Base-by-base conservation (phyloP, 352 stramenopile genomes). In the Phytophthora cactorum region DNA sequence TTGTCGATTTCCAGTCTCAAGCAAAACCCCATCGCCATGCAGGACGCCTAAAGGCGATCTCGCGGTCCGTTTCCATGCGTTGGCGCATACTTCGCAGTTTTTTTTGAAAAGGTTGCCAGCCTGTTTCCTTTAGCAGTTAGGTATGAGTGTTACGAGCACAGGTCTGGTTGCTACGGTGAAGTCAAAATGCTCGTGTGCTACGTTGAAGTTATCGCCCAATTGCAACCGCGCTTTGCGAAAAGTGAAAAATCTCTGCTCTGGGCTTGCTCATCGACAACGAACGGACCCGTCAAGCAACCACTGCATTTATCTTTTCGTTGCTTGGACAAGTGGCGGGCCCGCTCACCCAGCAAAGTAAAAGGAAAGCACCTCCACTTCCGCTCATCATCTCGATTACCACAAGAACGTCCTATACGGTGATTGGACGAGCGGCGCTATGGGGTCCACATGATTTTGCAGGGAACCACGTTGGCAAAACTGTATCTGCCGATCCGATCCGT, bases 51-150 rank as follows among this genome's bases (percentile, higher is more conserved):
- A 22, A 22, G 22, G 22, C 22, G 22, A 22, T 22, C 22, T 22
- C 22, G 22, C 22, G 22, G 22, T 22, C 22, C 22, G 22, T 22
- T 22, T 22, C 22, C 22, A 22, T 0, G 22, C 22, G 22, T 22
- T 22, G 22, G 22, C 22, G 43, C 15, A 49, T 31, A 91, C 75
- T 55, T 88, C 80, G 66, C 91, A 89, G 27, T 81, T 74, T 52
- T 52, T 74, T 74, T 32, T 45, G 63, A 0, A 74, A 74, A 0
- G 74, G 60, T 22, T 89, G 72, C 53, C 4, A 34, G 7, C 0
- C 29, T 34, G 29, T 25, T 22, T 25, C 28, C 0, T 22, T 22
- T 22, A 22, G 22, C 22, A 22, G 22, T 22, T 22, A 22, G 22
- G 22, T 22, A 22, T 22, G 22, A 22, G 22, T 22, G 22, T 22